Percentiles rank a stretch among this genome's conserved stretches.
These are phyloP conservation scores for Candida tammaniensis DNA, from an alignment of 805 yeast species.

Conservation along the genomic window DNA sequence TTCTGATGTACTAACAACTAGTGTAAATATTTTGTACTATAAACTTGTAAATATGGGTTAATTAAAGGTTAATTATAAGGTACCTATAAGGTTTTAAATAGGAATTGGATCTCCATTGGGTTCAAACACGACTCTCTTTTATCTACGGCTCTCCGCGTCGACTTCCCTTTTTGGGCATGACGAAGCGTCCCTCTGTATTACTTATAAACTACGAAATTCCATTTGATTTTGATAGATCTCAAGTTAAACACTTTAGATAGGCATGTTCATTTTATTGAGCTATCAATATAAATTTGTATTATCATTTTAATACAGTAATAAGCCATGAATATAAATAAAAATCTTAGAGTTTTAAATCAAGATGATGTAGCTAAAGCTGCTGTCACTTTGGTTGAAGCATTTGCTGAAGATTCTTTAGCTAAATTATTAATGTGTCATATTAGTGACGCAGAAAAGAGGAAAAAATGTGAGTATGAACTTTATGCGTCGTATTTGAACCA, in stretches of 20 bases:
- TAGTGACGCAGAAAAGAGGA: conserved; percentile 15
- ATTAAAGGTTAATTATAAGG: no score
- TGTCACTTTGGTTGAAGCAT: conserved; percentile 33
- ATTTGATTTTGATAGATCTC: no score
- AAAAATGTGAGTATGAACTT: conserved; percentile 33
- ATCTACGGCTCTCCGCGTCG: no score
- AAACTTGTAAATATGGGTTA: no score
- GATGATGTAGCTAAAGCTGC: conserved; percentile 35
- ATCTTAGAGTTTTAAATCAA: conserved; percentile 14
- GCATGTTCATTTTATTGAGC: conserved; percentile 8
- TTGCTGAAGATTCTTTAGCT: conserved; percentile 34
- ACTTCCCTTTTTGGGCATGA: no score
- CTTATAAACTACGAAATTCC: no score
- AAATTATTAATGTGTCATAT: conserved; percentile 26
- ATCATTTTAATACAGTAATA: conserved; percentile 5
- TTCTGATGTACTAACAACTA: conserved; percentile 10
- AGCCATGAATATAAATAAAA: not conserved
- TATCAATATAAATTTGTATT: conserved; percentile 9
- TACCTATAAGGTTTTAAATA: no score
- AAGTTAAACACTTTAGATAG: no score
- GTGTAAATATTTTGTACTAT: conserved; percentile 1
- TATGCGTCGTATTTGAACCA: conserved; percentile 52
- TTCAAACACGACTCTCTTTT: no score
- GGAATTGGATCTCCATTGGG: no score
- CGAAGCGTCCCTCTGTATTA: no score